Percentiles rank a stretch among this genome's conserved stretches.
Conservation (phyloP, 2,329 filamentous ascomycete species). For the Emydomyces testavorans region DNA sequence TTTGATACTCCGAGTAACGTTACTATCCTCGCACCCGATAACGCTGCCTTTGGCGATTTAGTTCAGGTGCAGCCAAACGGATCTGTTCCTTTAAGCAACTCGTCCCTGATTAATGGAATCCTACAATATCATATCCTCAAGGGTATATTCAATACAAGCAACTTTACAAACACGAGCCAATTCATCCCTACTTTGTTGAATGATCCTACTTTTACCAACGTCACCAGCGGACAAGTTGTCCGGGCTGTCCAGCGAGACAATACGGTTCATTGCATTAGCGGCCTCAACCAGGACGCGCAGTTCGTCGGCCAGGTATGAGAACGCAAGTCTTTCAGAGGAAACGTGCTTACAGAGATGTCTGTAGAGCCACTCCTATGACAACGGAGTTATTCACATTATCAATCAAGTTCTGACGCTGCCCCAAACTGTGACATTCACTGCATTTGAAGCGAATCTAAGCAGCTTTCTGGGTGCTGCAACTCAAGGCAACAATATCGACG, state of each 20-base stretch:
- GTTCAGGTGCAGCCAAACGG: slow-evolving; percentile 22
- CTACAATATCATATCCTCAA: slow-evolving; percentile 50
- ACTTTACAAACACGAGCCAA: slow-evolving; percentile 26
- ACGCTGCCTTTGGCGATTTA: slow-evolving; percentile 37
- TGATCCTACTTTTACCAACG: slow-evolving; percentile 44
- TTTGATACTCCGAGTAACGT: slow-evolving; percentile 39
- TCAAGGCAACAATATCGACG: slow-evolving; percentile 26
- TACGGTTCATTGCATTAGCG: slow-evolving; percentile 40
- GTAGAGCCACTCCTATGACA: slow-evolving; percentile 44
- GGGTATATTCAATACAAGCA: slow-evolving; percentile 36
- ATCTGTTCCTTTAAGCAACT: slow-evolving; percentile 22
- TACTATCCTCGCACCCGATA: slow-evolving; percentile 48
- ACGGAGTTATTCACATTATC: slow-evolving; percentile 46
- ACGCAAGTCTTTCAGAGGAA: not conserved
- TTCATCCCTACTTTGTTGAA: slow-evolving; percentile 42
- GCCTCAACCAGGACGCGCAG: slow-evolving; percentile 39
- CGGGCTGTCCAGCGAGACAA: slow-evolving; percentile 35
- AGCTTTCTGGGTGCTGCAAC: slow-evolving; percentile 39
- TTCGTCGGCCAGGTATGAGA: slow-evolving; percentile 40
- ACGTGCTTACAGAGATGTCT: not conserved
- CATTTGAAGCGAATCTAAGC: slow-evolving; percentile 36
- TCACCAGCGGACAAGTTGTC: slow-evolving; percentile 50
- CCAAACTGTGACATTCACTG: slow-evolving; percentile 32
- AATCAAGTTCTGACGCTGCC: slow-evolving; percentile 41
- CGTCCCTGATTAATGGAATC: slow-evolving; percentile 33